Base-by-base conservation (phyloP, 164 flowering plant genomes). In the Warburgia ugandensis region DNA sequence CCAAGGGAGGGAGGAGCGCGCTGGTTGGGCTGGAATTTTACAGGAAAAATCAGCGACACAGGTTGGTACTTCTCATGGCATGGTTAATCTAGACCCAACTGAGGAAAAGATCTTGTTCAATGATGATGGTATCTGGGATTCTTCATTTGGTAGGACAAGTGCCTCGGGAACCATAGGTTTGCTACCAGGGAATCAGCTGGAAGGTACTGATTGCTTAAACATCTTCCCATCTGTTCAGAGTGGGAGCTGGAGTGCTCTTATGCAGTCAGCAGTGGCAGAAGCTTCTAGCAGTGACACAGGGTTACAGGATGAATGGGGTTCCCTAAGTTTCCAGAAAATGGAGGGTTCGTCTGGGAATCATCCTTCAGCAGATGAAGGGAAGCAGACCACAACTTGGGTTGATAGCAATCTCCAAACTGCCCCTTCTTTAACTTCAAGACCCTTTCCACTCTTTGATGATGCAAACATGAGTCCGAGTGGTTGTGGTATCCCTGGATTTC, bases 241-340 rank as follows among this genome's bases (percentile, higher is more conserved):
- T 75, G 94, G 92, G 41, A 81, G 81, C 46, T 86, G 94, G 94
- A 90, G 95, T 71, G 97, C 97, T 40, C 83, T 90, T 25, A 90
- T 86, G 94, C 95, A 86, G 67, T 86, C 97, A 59, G 95, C 95
- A 59, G 80, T 84, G 10, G 92, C 79, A 44, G 97, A 86, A 72
- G 55, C 95, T 48, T 82, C 95, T 26, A 79, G 85, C 60, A 67
- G 73, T 61, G 91, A 82, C 45, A 70, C 77, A 12, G 94, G 82
- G 55, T 0, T 60, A 41, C 92, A 80, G 61, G 92, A 83, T 48
- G 86, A 78, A 53, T 82, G 85, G 96, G 82, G 80, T 79, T 86
- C 94, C 35, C 66, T 85, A 61, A 76, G 77, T 60, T 73, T 67
- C 55, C 91, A 74, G 59, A 77, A 71, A 59, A 67, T 70, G 17